These are phyloP conservation scores for Penicillium sp. DNA, from an alignment of 2,329 filamentous ascomycete species.

Conservation along the genomic window DNA sequence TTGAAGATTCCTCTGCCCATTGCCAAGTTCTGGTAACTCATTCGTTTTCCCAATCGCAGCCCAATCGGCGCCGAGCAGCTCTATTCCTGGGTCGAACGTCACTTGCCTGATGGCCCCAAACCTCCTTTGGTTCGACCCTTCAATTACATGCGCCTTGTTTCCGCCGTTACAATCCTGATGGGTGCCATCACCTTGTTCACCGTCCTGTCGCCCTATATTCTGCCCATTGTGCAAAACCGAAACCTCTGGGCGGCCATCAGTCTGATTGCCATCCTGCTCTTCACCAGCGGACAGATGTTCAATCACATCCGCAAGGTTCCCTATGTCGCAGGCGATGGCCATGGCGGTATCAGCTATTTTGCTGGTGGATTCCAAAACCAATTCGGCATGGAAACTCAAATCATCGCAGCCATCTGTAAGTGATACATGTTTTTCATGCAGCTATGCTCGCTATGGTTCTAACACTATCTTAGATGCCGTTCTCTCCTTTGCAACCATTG, in stretches of 20 bases:
- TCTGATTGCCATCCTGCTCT: slow-evolving; percentile 85
- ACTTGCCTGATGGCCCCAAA: slow-evolving; percentile 77
- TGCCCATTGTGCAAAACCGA: slow-evolving; percentile 83
- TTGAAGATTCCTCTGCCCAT: neutral
- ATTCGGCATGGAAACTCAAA: slow-evolving; percentile 92
- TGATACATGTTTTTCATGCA: no score
- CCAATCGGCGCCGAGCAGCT: slow-evolving; percentile 76
- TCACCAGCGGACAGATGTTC: slow-evolving; percentile 98
- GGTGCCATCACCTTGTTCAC: slow-evolving; percentile 70
- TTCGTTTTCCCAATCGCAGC: slow-evolving; percentile 48
- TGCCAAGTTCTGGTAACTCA: slow-evolving; percentile 9
- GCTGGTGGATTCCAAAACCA: slow-evolving; percentile 91
- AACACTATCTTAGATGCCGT: slow-evolving; percentile 65
- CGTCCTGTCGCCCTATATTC: slow-evolving; percentile 75
- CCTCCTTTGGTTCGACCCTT: slow-evolving; percentile 80
- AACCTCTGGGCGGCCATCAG: slow-evolving; percentile 93
- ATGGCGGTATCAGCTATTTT: slow-evolving; percentile 87
- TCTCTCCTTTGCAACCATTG: slow-evolving; percentile 86
- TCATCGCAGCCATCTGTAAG: slow-evolving; percentile 91
- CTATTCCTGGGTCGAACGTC: slow-evolving; percentile 76
- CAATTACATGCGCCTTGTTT: slow-evolving; percentile 79
- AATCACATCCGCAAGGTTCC: slow-evolving; percentile 97
- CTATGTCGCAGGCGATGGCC: slow-evolving; percentile 83
- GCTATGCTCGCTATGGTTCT: slow-evolving; percentile 23
- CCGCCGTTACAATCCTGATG: slow-evolving; percentile 69